These are phyloP conservation scores for Saccharomycopsis phalli DNA, from an alignment of 1,139 yeast genomes.

Conservation along the genomic window DNA sequence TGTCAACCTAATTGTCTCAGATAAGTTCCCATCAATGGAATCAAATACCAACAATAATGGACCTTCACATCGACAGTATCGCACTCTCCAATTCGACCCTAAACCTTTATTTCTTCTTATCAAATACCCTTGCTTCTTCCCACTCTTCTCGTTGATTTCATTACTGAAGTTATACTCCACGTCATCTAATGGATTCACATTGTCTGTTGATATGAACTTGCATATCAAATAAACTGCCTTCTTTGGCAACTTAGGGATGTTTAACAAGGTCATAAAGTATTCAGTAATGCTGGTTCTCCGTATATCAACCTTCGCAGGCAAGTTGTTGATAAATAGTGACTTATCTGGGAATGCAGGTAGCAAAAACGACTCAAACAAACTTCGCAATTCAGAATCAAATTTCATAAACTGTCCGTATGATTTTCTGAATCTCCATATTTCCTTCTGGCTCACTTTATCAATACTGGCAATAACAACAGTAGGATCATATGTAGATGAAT, in stretches of 20 bases:
- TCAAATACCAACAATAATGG: slow-evolving; percentile 55
- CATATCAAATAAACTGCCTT: slow-evolving; percentile 47
- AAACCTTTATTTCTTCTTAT: slow-evolving; percentile 48
- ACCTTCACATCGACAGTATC: slow-evolving; percentile 69
- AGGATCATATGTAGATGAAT: slow-evolving; percentile 44
- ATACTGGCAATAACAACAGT: slow-evolving; percentile 50
- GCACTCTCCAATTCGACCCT: slow-evolving; percentile 63
- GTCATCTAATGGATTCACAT: slow-evolving; percentile 56
- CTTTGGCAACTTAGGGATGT: slow-evolving; percentile 52
- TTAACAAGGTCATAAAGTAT: slow-evolving; percentile 51
- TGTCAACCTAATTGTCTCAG: slow-evolving; percentile 51
- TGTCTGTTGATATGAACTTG: slow-evolving; percentile 59
- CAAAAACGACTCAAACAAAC: slow-evolving; percentile 43
- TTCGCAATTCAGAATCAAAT: slow-evolving; percentile 50
- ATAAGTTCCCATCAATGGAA: slow-evolving; percentile 44
- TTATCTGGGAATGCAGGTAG: slow-evolving; percentile 62
- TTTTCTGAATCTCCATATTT: slow-evolving; percentile 67
- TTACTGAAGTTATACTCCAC: slow-evolving; percentile 29
- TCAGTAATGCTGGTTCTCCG: slow-evolving; percentile 48
- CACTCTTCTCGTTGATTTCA: slow-evolving; percentile 32
- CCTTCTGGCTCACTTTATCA: slow-evolving; percentile 51
- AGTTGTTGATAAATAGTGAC: slow-evolving; percentile 42
- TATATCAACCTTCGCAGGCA: slow-evolving; percentile 59
- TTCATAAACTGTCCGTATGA: slow-evolving; percentile 44
- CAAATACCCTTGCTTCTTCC: slow-evolving; percentile 59